Percentiles rank a stretch among this genome's conserved stretches.
Conservation (phyloP, 2,329 filamentous ascomycete species). For the Trichoderma semiorbis region DNA sequence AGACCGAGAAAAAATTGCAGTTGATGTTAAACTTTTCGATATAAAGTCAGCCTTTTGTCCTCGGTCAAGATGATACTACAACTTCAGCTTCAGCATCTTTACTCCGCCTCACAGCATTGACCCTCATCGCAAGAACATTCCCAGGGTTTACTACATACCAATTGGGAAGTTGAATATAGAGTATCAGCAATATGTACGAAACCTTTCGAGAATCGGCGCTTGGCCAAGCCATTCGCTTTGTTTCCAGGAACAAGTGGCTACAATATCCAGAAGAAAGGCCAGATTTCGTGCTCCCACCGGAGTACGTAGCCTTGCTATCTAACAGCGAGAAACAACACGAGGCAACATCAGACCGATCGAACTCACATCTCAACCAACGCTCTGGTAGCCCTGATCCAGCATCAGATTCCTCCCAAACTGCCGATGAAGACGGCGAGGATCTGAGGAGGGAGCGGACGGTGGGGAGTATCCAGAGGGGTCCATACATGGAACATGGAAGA, state of each 20-base stretch:
- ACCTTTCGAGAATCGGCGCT: neutral
- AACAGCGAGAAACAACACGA: neutral
- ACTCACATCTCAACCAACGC: neutral
- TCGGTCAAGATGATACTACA: neutral
- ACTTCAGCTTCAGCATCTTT: neutral
- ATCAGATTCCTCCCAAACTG: neutral
- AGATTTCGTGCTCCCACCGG: neutral
- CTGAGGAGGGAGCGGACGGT: neutral
- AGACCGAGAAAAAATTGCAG: neutral
- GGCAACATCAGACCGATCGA: neutral
- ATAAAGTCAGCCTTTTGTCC: neutral
- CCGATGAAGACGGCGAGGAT: neutral
- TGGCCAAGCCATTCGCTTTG: constrained; percentile 1
- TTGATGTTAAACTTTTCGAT: neutral
- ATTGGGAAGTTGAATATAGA: neutral
- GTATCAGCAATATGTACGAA: neutral
- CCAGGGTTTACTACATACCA: neutral
- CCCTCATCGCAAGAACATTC: neutral
- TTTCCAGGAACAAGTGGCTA: neutral
- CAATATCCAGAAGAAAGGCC: neutral
- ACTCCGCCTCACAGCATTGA: neutral
- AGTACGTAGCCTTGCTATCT: neutral
- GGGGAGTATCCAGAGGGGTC: neutral
- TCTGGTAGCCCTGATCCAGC: neutral
- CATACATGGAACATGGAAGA: neutral